Base-by-base conservation (phyloP, 805 yeast genomes). In the Metschnikowia bowlesiae region DNA sequence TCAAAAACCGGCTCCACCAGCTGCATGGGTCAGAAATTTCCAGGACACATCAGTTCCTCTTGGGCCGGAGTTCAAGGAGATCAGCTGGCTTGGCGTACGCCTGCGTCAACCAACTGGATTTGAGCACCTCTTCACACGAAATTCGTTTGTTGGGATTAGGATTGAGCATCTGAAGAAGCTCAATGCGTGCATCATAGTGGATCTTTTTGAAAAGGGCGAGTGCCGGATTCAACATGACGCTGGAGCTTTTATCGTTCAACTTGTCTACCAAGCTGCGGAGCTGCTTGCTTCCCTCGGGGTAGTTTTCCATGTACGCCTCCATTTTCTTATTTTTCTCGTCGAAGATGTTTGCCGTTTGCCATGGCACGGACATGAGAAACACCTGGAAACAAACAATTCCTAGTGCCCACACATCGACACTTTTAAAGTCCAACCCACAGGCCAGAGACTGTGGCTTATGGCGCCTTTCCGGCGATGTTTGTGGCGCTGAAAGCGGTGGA, bases 371-470 rank as follows among this genome's bases (percentile, higher is more conserved):
- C 66, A 79, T 66, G 8, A 74, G 62, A 39, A 56, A 67, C 22
- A 80, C 58, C 44, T 75, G 74, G 54, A 78, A 74, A 56, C 79
- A 80, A 6, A 76, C 56, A 8, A 80, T 68, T 0, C 81, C 83
- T 39, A 80, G 56, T 2, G 81, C 67, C 85, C 85, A 80, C 44
- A 70, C 65, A 62, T 80, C 85, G 18, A 71, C 57, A 3, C 70
- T 61, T 47, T 69, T 70, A 49, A 72, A 70, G 44, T 68, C 50
- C 44, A 56, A 31, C 3, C 11, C 35, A 13, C 26, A 35, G 6
- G 31, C 45, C 28, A 11, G 5, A 18, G 29, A 16, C 28, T 9
- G 11, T 29, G 13, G 36, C 36, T 40, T 10, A 5, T 30, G 10
- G 34, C 13, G 7, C 16, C 29, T 40, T 33, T 13, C 36, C 8